A percentile compares a stretch with the other conserved stretches of the same genome.
Evolutionary conservation across 1,284 basidiomycete species (phyloP).

Genomic region (Coriolopsis trogii): DNA sequence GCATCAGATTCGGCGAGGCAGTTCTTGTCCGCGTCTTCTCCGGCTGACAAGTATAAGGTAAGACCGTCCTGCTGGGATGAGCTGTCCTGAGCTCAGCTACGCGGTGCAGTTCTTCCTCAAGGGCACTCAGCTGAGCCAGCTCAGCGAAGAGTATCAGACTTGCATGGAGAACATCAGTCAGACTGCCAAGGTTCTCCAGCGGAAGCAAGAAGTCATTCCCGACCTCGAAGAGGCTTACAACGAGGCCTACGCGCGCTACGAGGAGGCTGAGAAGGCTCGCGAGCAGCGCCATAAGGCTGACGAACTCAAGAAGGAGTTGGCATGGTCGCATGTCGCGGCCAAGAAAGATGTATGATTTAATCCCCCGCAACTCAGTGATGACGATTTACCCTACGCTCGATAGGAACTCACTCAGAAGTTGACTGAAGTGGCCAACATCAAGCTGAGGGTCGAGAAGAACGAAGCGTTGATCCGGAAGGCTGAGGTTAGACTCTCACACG

Average conservation of each 20-base stretch:
- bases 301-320: slow-evolving; percentile 79
- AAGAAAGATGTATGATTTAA: slow-evolving; percentile 60
- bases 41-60: slow-evolving; percentile 91
- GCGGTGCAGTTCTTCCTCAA: slow-evolving; percentile 83
- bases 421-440: slow-evolving; percentile 51
- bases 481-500: no score
- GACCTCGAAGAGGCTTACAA: slow-evolving; percentile 66
- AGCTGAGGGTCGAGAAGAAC: slow-evolving; percentile 53
- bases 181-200: slow-evolving; percentile 62
- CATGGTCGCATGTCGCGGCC: slow-evolving; percentile 85
- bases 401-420: slow-evolving; percentile 57
- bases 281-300: slow-evolving; percentile 71
- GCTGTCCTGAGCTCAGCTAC: neutral
- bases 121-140: slow-evolving; percentile 90
- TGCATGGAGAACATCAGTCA: slow-evolving; percentile 75
- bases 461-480: slow-evolving; percentile 46
- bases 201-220: slow-evolving; percentile 74
- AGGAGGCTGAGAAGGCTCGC: slow-evolving; percentile 74
- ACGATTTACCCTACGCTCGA: neutral
- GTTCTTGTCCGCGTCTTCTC: slow-evolving; percentile 85
- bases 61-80: slow-evolving; percentile 14
- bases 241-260: slow-evolving; percentile 64
- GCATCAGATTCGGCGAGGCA: slow-evolving; percentile 60
- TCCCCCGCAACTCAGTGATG: neutral
- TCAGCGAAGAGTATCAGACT: slow-evolving; percentile 85